Base-by-base conservation (phyloP, 148 eudicot genomes). In the Rhododendron henanense region DNA sequence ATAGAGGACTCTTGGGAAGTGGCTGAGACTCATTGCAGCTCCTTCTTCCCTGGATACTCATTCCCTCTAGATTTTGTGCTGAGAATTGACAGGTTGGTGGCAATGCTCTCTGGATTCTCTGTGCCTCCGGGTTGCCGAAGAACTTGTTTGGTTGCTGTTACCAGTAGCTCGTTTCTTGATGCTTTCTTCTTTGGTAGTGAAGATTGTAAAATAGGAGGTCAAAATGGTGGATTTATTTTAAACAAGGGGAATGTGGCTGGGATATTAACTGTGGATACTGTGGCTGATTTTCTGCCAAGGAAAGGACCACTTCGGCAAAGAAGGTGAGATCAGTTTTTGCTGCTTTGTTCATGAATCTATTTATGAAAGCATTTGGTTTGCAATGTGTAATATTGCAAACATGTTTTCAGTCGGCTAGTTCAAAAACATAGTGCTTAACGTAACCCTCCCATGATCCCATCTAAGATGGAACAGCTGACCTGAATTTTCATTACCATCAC, bases 1-100 rank as follows among this genome's bases (percentile, higher is more conserved):
- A 67, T 95, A 77, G 96, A 94, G 87, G 99, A 97, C 83, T 92
- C 93, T 88, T 97, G 99, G 99, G 99, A 97, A 90, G 98, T 97
- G 59, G 99, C 94, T 41, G 99, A 97, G 90, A 97, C 99, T 18
- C 98, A 95, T 79, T 97, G 99, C 84, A 95, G 98, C 87, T 94
- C 98, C 86, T 97, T 97, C 95, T 97, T 97, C 88, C 99, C 99
- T 10, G 93, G 93, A 63, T 95, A 94, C 85, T 86, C 98, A 2
- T 97, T 97, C 85, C 99, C 99, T 28, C 87, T 95, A 86, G 98
- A 95, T 87, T 92, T 95, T 85, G 88, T 93, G 82, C 85, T 95
- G 89, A 94, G 99, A 89, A 86, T 97, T 37, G 98, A 97, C 65
- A 93, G 99, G 91, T 89, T 97, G 67, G 55, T 94, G 50, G 98